Percentiles rank a stretch among this genome's conserved stretches.
Evolutionary conservation across 2,329 filamentous ascomycete genomes (phyloP).

Genomic region (Aspergillus brasiliensis): DNA sequence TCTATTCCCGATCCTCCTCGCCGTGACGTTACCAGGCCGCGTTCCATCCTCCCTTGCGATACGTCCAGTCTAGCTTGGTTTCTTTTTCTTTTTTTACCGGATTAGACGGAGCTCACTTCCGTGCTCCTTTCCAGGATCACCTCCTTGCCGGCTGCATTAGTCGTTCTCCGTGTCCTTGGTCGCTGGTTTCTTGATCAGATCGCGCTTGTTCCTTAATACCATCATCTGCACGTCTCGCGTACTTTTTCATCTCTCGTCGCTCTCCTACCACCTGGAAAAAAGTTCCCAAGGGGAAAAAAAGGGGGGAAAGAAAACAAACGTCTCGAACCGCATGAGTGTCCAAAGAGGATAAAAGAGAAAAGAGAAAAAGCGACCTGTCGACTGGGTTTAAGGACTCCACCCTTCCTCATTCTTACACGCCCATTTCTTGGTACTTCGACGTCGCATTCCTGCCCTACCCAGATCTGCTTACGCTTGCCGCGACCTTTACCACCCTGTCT

Average conservation of each 20-base stretch:
- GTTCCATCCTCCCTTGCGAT: conserved; percentile 27
- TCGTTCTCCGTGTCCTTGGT: conserved; percentile 23
- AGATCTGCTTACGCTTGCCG: conserved; percentile 19
- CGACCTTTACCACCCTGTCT: conserved; percentile 23
- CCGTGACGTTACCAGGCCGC: conserved; percentile 23
- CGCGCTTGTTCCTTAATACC: conserved; percentile 16
- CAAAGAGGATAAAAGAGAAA: conserved; percentile 12
- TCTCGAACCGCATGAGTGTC: conserved; percentile 12
- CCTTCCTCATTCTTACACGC: conserved; percentile 22
- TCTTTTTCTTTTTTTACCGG: conserved; percentile 19
- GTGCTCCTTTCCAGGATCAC: conserved; percentile 35
- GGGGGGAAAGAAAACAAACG: conserved; percentile 3
- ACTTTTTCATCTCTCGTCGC: conserved; percentile 1
- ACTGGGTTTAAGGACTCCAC: conserved; percentile 19
- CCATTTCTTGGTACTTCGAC: conserved; percentile 22
- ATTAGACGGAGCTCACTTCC: conserved; percentile 25
- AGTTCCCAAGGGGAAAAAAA: conserved; percentile 10
- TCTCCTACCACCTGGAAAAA: conserved; percentile 12
- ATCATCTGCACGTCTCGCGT: conserved; percentile 17
- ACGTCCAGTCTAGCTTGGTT: conserved; percentile 19
- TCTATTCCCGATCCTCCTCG: conserved; percentile 16
- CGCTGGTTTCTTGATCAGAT: conserved; percentile 22
- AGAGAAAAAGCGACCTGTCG: conserved; percentile 22
- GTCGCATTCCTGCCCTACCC: conserved; percentile 32
- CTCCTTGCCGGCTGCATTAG: conserved; percentile 38